Conservation (phyloP, 352 stramenopile species). For the Globisporangium abappressorium region DNA sequence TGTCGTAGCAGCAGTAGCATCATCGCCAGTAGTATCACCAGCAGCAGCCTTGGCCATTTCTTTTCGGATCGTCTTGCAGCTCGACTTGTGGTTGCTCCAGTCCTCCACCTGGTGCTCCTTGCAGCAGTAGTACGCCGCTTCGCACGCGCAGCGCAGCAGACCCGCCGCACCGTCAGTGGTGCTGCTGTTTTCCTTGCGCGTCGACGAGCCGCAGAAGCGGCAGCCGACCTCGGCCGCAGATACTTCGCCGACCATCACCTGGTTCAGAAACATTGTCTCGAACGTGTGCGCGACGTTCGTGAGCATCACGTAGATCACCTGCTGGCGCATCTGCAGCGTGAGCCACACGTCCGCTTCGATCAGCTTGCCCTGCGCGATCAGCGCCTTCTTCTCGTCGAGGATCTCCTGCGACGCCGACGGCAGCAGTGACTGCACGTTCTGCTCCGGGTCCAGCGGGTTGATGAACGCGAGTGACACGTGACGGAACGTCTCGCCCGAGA, state of each 20-base stretch:
- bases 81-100: slow-evolving; percentile 77
- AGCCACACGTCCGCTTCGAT: slow-evolving; percentile 86
- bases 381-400: slow-evolving; percentile 55
- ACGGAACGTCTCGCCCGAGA: slow-evolving; percentile 80
- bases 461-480: slow-evolving; percentile 78
- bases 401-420: slow-evolving; percentile 54
- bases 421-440: slow-evolving; percentile 75
- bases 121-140: slow-evolving; percentile 79
- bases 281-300: slow-evolving; percentile 83
- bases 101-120: slow-evolving; percentile 83
- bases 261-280: slow-evolving; percentile 76
- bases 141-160: slow-evolving; percentile 69
- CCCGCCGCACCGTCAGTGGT: neutral
- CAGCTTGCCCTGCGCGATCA: slow-evolving; percentile 70
- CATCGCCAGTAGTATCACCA: neutral
- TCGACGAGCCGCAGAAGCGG: slow-evolving; percentile 59
- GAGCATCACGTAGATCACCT: slow-evolving; percentile 77
- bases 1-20: neutral
- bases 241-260: slow-evolving; percentile 67
- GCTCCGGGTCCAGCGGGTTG: slow-evolving; percentile 63
- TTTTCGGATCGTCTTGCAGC: slow-evolving; percentile 69
- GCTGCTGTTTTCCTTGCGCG: slow-evolving; percentile 17
- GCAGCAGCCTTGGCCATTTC: slow-evolving; percentile 17
- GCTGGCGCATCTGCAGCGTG: slow-evolving; percentile 82
- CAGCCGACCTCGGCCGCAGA: slow-evolving; percentile 61